Evolutionary conservation across 176 grass and related monocot species (phyloP), one percentile per base, ranked within the genome.

Genomic region (Microstegium vimineum): DNA sequence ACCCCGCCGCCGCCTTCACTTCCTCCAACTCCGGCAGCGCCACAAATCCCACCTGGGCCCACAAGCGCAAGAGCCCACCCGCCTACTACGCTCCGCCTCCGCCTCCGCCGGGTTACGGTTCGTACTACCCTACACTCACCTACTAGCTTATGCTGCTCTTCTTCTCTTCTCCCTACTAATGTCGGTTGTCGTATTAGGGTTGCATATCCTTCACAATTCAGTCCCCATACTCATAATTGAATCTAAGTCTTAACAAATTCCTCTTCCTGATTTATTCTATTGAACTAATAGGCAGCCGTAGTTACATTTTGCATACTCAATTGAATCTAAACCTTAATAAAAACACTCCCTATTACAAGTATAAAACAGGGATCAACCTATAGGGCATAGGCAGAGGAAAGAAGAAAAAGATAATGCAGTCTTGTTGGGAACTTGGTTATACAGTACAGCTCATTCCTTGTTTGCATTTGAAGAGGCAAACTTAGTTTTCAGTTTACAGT

Each of bases 1-100:
- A 90, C 84, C 88, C 88, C 23, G 73, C 30, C 67, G 88, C 88
- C 3, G 88, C 86, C 73, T 91, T 88, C 79, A 62, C 85, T 47
- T 77, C 86, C 72, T 78, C 63, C 60, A n/a, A 74, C 71, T 78
- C 86, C 40, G n/a, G 68, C 65, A 66, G 68, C 64, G 37, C 77
- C 26, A 27, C 32, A 22, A 51, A 80, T 2, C 62, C 77, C 61
- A 79, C 40, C 18, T 79, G 42, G 45, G 69, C 59, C 46, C 60
- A 84, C 68, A 84, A 82, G 59, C 86, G 86, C 61, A 85, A 78
- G 74, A 43, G 49, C 40, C n/a, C 85, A 18, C 42, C 74, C 11
- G 6, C 54, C 22, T 41, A 4, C 78, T 17, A 32, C 74, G 6
- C 5, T 34, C 84, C 69, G 42, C 38, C n/a, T n/a, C n/a, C n/a